A percentile compares a stretch with the other conserved stretches of the same genome.
Evolutionary conservation across 2,329 filamentous ascomycete genomes (phyloP).

Genomic region (Plenodomus tracheiphilus): DNA sequence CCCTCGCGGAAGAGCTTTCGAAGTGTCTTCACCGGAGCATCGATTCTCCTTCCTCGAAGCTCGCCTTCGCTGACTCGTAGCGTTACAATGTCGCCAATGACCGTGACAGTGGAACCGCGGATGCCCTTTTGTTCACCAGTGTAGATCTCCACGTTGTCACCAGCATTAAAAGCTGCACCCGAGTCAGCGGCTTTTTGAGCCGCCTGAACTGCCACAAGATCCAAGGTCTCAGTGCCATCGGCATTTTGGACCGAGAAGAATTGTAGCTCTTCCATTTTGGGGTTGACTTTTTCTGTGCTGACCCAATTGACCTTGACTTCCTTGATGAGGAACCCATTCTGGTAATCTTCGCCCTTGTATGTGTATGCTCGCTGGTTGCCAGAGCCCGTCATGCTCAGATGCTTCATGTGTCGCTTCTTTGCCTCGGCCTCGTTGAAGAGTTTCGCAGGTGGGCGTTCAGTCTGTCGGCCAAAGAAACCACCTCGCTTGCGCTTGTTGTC

Average conservation of each 20-base stretch:
- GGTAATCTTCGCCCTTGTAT: slow-evolving; percentile 86
- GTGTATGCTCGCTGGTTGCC: slow-evolving; percentile 71
- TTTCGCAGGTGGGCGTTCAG: slow-evolving; percentile 78
- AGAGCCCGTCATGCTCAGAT: slow-evolving; percentile 57
- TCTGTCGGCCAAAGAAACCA: slow-evolving; percentile 49
- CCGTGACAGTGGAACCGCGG: slow-evolving; percentile 79
- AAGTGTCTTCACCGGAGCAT: slow-evolving; percentile 88
- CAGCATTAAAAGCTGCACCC: slow-evolving; percentile 83
- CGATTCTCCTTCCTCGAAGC: slow-evolving; percentile 79
- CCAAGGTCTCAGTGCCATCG: slow-evolving; percentile 90
- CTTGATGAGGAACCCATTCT: slow-evolving; percentile 91
- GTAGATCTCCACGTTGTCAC: slow-evolving; percentile 96
- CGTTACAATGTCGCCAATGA: slow-evolving; percentile 90
- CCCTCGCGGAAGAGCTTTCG: slow-evolving; percentile 91
- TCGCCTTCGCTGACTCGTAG: slow-evolving; percentile 83
- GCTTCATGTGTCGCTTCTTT: slow-evolving; percentile 77
- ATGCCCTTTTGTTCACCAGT: slow-evolving; percentile 94
- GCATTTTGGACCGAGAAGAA: slow-evolving; percentile 86
- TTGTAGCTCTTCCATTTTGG: slow-evolving; percentile 92
- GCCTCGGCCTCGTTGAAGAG: slow-evolving; percentile 93
- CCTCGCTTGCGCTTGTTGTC: slow-evolving; percentile 76
- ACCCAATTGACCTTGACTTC: slow-evolving; percentile 89
- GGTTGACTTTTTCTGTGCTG: slow-evolving; percentile 86
- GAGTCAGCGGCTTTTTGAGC: slow-evolving; percentile 84
- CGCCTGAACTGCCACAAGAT: slow-evolving; percentile 85